Percentiles rank a stretch among this genome's conserved stretches.
Evolutionary conservation across 2,329 filamentous ascomycete species (phyloP).

Genomic region (Ambrosiella cleistominuta): DNA sequence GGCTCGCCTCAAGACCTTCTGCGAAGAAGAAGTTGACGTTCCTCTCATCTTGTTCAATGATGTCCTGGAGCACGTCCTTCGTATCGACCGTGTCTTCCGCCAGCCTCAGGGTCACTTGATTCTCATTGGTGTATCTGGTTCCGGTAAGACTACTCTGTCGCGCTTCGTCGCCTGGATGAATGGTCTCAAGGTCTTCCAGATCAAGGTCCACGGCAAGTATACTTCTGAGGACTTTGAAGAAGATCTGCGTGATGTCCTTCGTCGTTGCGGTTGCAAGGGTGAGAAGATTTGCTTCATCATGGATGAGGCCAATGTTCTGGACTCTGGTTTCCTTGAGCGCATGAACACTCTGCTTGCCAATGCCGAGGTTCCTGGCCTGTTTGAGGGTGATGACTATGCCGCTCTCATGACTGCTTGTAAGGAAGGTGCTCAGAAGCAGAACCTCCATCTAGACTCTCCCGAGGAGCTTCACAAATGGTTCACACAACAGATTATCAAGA

Average conservation of each 20-base stretch:
- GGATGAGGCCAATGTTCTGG: constrained; percentile 96
- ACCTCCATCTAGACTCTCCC: constrained; percentile 84
- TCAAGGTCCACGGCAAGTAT: constrained; percentile 98
- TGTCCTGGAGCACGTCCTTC: constrained; percentile 90
- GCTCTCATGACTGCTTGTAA: constrained; percentile 99
- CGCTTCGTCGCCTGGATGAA: constrained; percentile 99
- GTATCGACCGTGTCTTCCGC: constrained; percentile 95
- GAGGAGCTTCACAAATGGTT: constrained; percentile 99
- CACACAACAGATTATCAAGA: constrained; percentile 97
- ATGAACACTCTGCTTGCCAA: constrained; percentile 99
- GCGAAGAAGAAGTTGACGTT: constrained; percentile 97
- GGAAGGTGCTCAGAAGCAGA: constrained; percentile 91
- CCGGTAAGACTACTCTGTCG: constrained; percentile 94
- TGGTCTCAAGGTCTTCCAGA: constrained; percentile 95
- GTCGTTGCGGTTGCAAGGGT: constrained; percentile 88
- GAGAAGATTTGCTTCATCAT: constrained; percentile 99
- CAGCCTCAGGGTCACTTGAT: constrained; percentile 97
- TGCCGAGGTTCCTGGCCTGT: constrained; percentile 95
- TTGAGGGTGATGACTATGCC: constrained; percentile 96
- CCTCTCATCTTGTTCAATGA: constrained; percentile 99
- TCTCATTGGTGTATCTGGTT: constrained; percentile 93
- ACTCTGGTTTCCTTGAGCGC: constrained; percentile 94
- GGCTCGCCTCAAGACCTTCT: constrained; percentile 92
- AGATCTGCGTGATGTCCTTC: constrained; percentile 81
- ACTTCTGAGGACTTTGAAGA: constrained; percentile 98